A percentile compares a stretch with the other conserved stretches of the same genome.
Evolutionary conservation across 768 basidiomycete genomes (phyloP).

Genomic region (Calocybe cyanea): DNA sequence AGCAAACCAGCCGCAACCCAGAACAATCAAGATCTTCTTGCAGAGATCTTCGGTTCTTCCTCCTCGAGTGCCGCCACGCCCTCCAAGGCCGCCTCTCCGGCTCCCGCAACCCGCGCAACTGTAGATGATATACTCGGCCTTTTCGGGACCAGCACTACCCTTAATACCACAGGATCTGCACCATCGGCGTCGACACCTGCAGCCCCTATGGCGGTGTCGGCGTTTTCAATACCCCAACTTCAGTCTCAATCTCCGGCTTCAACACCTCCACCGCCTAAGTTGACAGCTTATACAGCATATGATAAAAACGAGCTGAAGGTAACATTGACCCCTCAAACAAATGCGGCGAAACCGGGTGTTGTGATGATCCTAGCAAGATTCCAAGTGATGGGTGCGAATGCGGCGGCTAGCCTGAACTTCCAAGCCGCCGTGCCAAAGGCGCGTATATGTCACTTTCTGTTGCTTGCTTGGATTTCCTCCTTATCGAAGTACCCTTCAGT

Average conservation of each 20-base stretch:
- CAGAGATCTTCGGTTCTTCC: conserved; percentile 81
- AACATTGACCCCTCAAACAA: conserved; percentile 85
- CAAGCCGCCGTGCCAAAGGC: conserved; percentile 98
- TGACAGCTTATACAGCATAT: conserved; percentile 81
- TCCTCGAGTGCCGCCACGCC: conserved; percentile 34
- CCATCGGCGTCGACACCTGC: conserved; percentile 9
- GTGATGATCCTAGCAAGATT: conserved; percentile 91
- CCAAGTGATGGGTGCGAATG: conserved; percentile 53
- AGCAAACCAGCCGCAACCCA: conserved; percentile 42
- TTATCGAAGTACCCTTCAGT: conserved; percentile 39
- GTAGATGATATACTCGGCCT: conserved; percentile 91
- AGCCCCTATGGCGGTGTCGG: conserved; percentile 22
- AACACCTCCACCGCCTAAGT: conserved; percentile 37
- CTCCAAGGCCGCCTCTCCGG: conserved; percentile 33
- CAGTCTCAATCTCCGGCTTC: conserved; percentile 34
- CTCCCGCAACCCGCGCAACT: conserved; percentile 50
- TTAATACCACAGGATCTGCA: conserved; percentile 15
- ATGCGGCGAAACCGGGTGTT: conserved; percentile 76
- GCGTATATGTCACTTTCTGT: conserved; percentile 9
- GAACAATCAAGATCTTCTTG: conserved; percentile 82
- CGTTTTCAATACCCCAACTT: conserved; percentile 34
- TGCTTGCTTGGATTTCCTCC: neutral
- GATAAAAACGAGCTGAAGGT: conserved; percentile 89
- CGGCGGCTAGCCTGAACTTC: conserved; percentile 73
- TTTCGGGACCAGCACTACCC: conserved; percentile 50